These are phyloP conservation scores for Strobilomyces dryophilus DNA, from an alignment of 768 basidiomycete species.

Conservation along the genomic window DNA sequence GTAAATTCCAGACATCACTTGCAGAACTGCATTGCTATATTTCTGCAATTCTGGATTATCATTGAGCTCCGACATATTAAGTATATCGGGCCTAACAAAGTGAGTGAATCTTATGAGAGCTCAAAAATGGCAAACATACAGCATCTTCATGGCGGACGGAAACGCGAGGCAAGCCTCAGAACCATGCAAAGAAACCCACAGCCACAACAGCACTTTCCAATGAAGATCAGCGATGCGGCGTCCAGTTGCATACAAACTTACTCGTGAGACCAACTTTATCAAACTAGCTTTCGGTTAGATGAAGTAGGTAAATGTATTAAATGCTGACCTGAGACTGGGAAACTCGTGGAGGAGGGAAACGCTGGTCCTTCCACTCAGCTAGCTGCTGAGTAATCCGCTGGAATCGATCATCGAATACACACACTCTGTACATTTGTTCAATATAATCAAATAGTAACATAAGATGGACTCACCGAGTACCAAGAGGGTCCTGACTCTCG, in stretches of 20 bases:
- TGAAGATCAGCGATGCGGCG: slow-evolving; percentile 14
- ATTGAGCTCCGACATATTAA: slow-evolving; percentile 87
- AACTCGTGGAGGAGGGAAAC: slow-evolving; percentile 82
- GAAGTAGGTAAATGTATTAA: neutral
- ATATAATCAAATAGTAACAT: neutral
- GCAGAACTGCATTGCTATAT: slow-evolving; percentile 76
- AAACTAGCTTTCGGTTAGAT: slow-evolving; percentile 46
- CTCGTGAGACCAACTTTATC: slow-evolving; percentile 87
- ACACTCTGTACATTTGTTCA: slow-evolving; percentile 37
- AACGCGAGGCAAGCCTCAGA: slow-evolving; percentile 71
- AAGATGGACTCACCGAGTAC: slow-evolving; percentile 44
- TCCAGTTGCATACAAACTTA: slow-evolving; percentile 29
- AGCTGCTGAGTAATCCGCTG: slow-evolving; percentile 54
- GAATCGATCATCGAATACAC: slow-evolving; percentile 55
- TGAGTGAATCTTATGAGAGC: slow-evolving; percentile 1
- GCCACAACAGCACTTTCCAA: slow-evolving; percentile 68
- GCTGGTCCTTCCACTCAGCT: slow-evolving; percentile 65
- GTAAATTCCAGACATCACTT: slow-evolving; percentile 78
- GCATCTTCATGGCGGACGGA: slow-evolving; percentile 70
- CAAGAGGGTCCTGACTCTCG: slow-evolving; percentile 51
- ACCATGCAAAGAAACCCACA: slow-evolving; percentile 74
- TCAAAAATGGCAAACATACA: slow-evolving; percentile 47
- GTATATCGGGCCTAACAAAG: slow-evolving; percentile 68
- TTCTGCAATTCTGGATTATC: slow-evolving; percentile 80
- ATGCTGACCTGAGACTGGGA: slow-evolving; percentile 66